Base-by-base conservation (phyloP, 192 early-diverging fungal species). In the Coemansia sp. region DNA sequence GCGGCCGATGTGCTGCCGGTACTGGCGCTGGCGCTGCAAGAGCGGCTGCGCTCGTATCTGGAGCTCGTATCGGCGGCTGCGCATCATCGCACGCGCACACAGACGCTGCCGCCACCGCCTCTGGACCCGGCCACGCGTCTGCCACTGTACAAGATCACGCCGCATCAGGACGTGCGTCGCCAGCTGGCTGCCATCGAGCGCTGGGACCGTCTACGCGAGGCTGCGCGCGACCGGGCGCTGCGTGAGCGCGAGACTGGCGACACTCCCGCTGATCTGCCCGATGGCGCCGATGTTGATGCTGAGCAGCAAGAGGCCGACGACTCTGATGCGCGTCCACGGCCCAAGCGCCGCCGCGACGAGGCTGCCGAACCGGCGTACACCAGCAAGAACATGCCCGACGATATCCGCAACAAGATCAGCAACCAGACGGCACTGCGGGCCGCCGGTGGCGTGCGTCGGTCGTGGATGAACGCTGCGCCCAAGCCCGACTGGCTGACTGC, bases 151-250 rank as follows among this genome's bases (percentile, higher is more conserved):
- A 85, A 83, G 50, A 80, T 88, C 33, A 70, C 73, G 3, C 71
- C 86, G 9, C 78, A 78, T 34, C 75, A 81, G 59, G 86, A 90
- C 46, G 80, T 83, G 15, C 81, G 80, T 53, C 78, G 80, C 29
- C 88, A 90, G 62, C 69, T 90, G 20, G 46, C 78, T 35, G 84
- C 83, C 11, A 70, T 90, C 33, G 85, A 88, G 60, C 81, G 82
- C 45, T 81, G 83, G 13, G 85, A 86, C 38, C 69, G 80, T 27
- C 72, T 86, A 55, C 69, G 78, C 50, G 86, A 90, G 50, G 76
- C 81, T 9, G 71, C 73, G 49, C 74, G 86, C 17, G 62, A 81
- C 32, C 67, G 71, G 40, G 50, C 55, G 18, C 50, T 81, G 25
- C 19, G 25, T 30, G 35, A 15, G 6, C 19, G 35, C 32, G 44